Evolutionary conservation across 2,329 filamentous ascomycete genomes (phyloP).

Genomic region (Aspergillus proliferans): DNA sequence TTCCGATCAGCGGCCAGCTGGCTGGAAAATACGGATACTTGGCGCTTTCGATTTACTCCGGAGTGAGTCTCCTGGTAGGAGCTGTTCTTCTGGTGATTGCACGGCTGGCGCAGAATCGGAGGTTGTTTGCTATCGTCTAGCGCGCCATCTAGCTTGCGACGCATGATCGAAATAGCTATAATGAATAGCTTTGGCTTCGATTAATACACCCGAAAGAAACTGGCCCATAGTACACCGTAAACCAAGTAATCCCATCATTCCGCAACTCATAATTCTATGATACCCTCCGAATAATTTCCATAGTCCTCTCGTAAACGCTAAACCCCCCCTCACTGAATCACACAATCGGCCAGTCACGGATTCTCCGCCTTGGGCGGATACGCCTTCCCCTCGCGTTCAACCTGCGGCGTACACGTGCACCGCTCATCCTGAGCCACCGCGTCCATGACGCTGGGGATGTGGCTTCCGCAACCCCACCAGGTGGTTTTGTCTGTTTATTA

Average conservation of each 20-base stretch:
- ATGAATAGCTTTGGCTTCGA: background rate
- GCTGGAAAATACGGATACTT: slow-evolving; percentile 36
- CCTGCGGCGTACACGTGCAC: slow-evolving; percentile 60
- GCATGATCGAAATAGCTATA: background rate
- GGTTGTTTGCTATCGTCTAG: slow-evolving; percentile 6
- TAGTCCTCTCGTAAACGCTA: background rate
- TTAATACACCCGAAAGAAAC: too few relatives aligned
- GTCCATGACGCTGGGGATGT: slow-evolving; percentile 59
- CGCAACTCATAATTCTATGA: too few relatives aligned
- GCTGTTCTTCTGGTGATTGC: slow-evolving; percentile 19
- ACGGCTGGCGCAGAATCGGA: slow-evolving; percentile 12
- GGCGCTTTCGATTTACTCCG: slow-evolving; percentile 35
- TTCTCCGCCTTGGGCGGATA: slow-evolving; percentile 59
- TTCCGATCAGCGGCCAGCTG: slow-evolving; percentile 39
- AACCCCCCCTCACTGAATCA: background rate
- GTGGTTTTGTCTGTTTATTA: slow-evolving; percentile 47
- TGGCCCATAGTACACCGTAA: background rate
- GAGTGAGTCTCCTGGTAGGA: slow-evolving; percentile 26
- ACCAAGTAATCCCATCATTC: background rate
- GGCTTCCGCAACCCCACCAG: slow-evolving; percentile 61
- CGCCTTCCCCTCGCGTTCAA: slow-evolving; percentile 54
- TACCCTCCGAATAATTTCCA: background rate
- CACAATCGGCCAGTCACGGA: slow-evolving; percentile 30
- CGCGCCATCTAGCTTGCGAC: background rate
- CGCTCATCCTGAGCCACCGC: slow-evolving; percentile 51